Evolutionary conservation across 345 rosid species (phyloP).

Genomic region (Pelargonium nanum): DNA sequence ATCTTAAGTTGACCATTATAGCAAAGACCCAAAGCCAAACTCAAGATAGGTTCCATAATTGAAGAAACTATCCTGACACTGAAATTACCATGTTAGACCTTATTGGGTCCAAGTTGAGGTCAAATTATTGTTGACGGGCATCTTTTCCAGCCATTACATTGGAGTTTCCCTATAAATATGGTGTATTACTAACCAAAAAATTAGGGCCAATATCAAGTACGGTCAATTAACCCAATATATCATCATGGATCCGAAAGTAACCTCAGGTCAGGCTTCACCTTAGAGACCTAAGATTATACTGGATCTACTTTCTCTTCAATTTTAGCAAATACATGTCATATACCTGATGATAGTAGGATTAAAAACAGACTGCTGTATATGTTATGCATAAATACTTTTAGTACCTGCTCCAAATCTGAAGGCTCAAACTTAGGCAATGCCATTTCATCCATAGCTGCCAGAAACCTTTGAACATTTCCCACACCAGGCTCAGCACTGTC

Average conservation of each 20-base stretch:
- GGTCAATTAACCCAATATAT: neutral
- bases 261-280: neutral
- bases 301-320: neutral
- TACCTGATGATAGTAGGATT: neutral
- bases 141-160: neutral
- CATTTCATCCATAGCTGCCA: conserved; percentile 60
- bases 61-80: neutral
- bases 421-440: conserved; percentile 52
- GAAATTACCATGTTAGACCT: neutral
- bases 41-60: neutral
- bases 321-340: neutral
- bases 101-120: neutral
- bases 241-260: neutral
- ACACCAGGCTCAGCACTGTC: conserved; percentile 15
- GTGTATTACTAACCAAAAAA: neutral
- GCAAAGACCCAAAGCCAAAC: neutral
- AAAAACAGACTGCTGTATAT: neutral
- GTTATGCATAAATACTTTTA: neutral
- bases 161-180: neutral
- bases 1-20: neutral
- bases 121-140: neutral
- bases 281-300: conserved; percentile 5
- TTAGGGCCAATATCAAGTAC: neutral
- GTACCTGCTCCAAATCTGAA: conserved; percentile 53
- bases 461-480: conserved; percentile 25